Evolutionary conservation across 1,284 basidiomycete genomes (phyloP).

Genomic region (Cerioporus squamosus): DNA sequence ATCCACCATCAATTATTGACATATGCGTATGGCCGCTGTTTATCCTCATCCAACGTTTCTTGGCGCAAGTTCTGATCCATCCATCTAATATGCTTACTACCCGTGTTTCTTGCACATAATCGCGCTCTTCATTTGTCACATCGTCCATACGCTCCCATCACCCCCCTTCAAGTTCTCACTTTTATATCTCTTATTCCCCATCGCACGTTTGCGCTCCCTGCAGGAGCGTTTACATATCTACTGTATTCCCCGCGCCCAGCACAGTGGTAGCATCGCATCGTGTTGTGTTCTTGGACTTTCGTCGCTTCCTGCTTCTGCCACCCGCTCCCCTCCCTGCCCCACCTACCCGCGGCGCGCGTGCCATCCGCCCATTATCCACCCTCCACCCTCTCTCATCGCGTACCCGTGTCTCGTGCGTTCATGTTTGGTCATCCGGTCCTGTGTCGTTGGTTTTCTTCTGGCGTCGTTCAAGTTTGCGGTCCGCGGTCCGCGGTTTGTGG

Average conservation of each 20-base stretch:
- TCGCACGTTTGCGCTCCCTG: slow-evolving; percentile 11
- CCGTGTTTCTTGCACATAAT: slow-evolving; percentile 19
- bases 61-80: not conserved
- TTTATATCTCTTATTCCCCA: not conserved
- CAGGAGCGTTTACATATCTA: not conserved
- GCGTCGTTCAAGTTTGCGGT: slow-evolving; percentile 7
- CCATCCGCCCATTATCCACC: no score
- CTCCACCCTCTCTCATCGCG: not conserved
- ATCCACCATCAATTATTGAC: slow-evolving; percentile 25
- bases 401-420: slow-evolving; percentile 3
- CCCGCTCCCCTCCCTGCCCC: no score
- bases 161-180: not conserved
- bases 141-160: slow-evolving; percentile 1
- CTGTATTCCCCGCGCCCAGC: not conserved
- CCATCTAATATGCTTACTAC: slow-evolving; percentile 19
- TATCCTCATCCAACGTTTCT: slow-evolving; percentile 1
- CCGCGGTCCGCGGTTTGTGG: not conserved
- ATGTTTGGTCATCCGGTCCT: slow-evolving; percentile 1
- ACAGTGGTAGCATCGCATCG: no score
- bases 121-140: slow-evolving; percentile 10
- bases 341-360: no score
- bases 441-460: not conserved
- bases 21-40: slow-evolving; percentile 27
- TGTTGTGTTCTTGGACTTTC: not conserved
- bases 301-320: not conserved